phyloP scores from a whole-genome alignment of 768 basidiomycete genomes.

The Krasilnikovozyma curviuscula region DNA sequence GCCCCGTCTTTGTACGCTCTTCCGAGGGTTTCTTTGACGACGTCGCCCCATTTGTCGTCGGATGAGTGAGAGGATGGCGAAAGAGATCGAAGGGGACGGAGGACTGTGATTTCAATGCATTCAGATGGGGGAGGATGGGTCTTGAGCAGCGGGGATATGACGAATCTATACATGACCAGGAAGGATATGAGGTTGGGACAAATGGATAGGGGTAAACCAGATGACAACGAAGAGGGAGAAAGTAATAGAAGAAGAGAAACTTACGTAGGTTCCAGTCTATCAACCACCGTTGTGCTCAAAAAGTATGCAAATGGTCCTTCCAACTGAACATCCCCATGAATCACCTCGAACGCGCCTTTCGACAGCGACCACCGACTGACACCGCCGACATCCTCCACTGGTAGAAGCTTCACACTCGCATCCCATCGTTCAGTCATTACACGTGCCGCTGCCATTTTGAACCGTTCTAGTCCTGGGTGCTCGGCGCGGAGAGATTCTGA shows the following conservation, averaged over 20 bases:
- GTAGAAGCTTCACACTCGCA: constrained; percentile 40
- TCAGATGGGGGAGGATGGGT: constrained; percentile 29
- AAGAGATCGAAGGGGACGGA: constrained; percentile 40
- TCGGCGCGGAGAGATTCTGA: constrained; percentile 45
- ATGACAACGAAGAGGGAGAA: too few species aligned
- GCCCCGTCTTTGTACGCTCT: constrained; percentile 60
- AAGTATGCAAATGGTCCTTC: constrained; percentile 75
- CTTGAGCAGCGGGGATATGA: constrained; percentile 47
- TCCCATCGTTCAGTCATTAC: constrained; percentile 57
- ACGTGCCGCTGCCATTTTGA: constrained; percentile 61
- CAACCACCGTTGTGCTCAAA: constrained; percentile 58
- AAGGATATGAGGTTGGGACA: too few species aligned
- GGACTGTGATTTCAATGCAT: constrained; percentile 48
- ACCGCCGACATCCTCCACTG: constrained; percentile 20
- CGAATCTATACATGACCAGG: too few species aligned
- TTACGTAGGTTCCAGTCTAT: constrained; percentile 67
- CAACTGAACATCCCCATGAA: constrained; percentile 29
- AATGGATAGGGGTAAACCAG: too few species aligned
- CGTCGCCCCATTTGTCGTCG: constrained; percentile 37
- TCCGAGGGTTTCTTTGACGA: constrained; percentile 36
- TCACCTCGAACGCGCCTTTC: constrained; percentile 19
- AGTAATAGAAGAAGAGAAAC: too few species aligned
- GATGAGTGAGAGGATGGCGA: constrained; percentile 16
- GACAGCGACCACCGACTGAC: constrained; percentile 20
- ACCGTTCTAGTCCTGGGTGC: constrained; percentile 62